A percentile compares a stretch with the other conserved stretches of the same genome.
phyloP scores from a whole-genome alignment of 352 stramenopile species.

The Globisporangium irregulare region DNA sequence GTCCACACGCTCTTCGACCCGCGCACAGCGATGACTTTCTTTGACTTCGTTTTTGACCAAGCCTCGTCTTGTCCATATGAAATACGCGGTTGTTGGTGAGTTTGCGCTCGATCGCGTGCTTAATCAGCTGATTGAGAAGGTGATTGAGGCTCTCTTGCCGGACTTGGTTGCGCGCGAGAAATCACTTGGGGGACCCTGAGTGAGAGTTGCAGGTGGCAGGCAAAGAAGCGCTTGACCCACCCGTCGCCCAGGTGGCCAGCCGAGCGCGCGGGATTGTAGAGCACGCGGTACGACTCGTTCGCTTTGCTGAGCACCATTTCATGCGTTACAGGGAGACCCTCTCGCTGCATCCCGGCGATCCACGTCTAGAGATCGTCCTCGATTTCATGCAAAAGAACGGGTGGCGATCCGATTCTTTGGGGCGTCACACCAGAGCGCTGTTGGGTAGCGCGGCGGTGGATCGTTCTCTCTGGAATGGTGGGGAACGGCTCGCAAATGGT shows the following conservation, averaged over 20 bases:
- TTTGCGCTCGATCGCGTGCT: slow-evolving; percentile 10
- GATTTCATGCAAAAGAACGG: slow-evolving; percentile 9
- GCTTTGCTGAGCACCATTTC: slow-evolving; percentile 9
- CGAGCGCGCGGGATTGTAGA: neutral
- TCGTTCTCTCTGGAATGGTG: slow-evolving; percentile 6
- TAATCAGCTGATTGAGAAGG: neutral
- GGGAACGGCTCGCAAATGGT: slow-evolving; percentile 3
- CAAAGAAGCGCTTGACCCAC: slow-evolving; percentile 4
- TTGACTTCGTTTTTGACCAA: slow-evolving; percentile 1
- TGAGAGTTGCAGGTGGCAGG: slow-evolving; percentile 4
- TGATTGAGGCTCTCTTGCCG: neutral
- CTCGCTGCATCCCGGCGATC: slow-evolving; percentile 15
- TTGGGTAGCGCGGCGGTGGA: slow-evolving; percentile 1
- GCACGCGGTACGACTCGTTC: slow-evolving; percentile 10
- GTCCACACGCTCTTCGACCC: slow-evolving; percentile 14
- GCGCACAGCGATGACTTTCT: slow-evolving; percentile 10
- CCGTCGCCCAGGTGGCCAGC: neutral
- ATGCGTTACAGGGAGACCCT: slow-evolving; percentile 9
- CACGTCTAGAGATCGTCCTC: slow-evolving; percentile 9
- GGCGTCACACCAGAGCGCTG: neutral
- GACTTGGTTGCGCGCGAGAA: slow-evolving; percentile 4
- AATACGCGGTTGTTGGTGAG: slow-evolving; percentile 10
- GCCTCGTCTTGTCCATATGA: slow-evolving; percentile 18
- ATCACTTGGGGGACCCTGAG: slow-evolving; percentile 9
- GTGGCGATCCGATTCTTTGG: slow-evolving; percentile 2